Evolutionary conservation across 495 filamentous ascomycete species (phyloP), one percentile per base, ranked within the genome.

Genomic region (Aspergillus avenaceus): DNA sequence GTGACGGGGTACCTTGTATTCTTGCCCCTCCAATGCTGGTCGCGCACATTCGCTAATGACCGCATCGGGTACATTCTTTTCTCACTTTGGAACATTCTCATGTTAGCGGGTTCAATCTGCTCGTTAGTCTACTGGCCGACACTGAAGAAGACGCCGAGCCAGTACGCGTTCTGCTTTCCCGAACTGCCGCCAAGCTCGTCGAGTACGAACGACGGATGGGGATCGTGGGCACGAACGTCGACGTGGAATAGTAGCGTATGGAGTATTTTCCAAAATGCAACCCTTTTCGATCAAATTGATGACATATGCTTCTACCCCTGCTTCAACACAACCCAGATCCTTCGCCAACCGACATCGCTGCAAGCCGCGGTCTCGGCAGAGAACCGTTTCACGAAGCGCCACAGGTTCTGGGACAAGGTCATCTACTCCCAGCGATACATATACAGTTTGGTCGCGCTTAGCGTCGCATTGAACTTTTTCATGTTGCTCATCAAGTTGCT

Each of bases 1-100:
- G 58, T 70, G 23, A 70, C 67, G 2, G 65, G 63, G 1, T 70
- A 70, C 36, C 67, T 70, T 8, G 61, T 68, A 25, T 70, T 70
- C 34, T 52, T 70, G 5, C 67, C 67, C 2, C 49, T 70, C 6
- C 65, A 68, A 52, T 62, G 57, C 43, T 68, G 63, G 65, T 70
- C 67, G 4, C 59, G 67, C 1, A 48, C 61, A 5, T 45, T 69
- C 21, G 56, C 52, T 0, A 41, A 65, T 12, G 48, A 63, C 5
- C 49, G 64, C 38, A 59, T 62, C 2, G 51, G 62, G 2, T 60
- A 56, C 44, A 16, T 66, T 8, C 42, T 69, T 0, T 65, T 67
- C 45, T 65, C 53, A 22, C 34, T 67, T 0, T 69, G 66, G 64
- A 65, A 69, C 27, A 29, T 55, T 2, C 49, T 69, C 13, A 67